Evolutionary conservation across 2,329 filamentous ascomycete genomes (phyloP).

Genomic region (Decorospora gaudefroyi): DNA sequence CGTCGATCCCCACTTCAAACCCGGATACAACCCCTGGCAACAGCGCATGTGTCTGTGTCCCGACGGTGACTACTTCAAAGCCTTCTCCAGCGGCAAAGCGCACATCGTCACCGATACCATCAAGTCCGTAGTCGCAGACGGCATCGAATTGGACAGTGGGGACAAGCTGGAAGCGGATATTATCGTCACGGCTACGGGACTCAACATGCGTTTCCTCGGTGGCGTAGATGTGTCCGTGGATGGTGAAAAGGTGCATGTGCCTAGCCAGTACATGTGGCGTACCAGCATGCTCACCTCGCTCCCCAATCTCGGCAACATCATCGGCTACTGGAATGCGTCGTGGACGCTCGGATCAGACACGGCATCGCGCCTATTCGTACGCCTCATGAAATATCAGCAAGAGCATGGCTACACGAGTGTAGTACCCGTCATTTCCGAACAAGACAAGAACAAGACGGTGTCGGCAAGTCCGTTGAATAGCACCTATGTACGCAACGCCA

Average conservation of each 20-base stretch:
- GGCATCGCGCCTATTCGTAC: slow-evolving; percentile 55
- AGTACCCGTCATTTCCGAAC: slow-evolving; percentile 52
- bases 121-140: slow-evolving; percentile 54
- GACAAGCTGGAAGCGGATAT: slow-evolving; percentile 60
- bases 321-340: slow-evolving; percentile 64
- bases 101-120: slow-evolving; percentile 62
- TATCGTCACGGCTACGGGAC: slow-evolving; percentile 68
- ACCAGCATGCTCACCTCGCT: slow-evolving; percentile 65
- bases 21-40: slow-evolving; percentile 61
- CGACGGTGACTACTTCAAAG: slow-evolving; percentile 63
- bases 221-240: slow-evolving; percentile 59
- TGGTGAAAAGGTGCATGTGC: slow-evolving; percentile 51
- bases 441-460: slow-evolving; percentile 47
- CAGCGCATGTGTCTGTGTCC: slow-evolving; percentile 76
- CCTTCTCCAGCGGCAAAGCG: slow-evolving; percentile 56
- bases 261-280: slow-evolving; percentile 63
- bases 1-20: slow-evolving; percentile 54
- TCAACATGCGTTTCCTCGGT: slow-evolving; percentile 61
- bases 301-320: slow-evolving; percentile 62
- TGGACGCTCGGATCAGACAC: slow-evolving; percentile 68
- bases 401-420: slow-evolving; percentile 51
- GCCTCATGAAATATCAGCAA: slow-evolving; percentile 59
- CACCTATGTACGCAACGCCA: slow-evolving; percentile 57
- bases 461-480: slow-evolving; percentile 54
- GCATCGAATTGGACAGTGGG: slow-evolving; percentile 56